Evolutionary conservation across 1,284 basidiomycete species (phyloP), one percentile per base, ranked within the genome.

Genomic region (Fomitiporia mediterranea): DNA sequence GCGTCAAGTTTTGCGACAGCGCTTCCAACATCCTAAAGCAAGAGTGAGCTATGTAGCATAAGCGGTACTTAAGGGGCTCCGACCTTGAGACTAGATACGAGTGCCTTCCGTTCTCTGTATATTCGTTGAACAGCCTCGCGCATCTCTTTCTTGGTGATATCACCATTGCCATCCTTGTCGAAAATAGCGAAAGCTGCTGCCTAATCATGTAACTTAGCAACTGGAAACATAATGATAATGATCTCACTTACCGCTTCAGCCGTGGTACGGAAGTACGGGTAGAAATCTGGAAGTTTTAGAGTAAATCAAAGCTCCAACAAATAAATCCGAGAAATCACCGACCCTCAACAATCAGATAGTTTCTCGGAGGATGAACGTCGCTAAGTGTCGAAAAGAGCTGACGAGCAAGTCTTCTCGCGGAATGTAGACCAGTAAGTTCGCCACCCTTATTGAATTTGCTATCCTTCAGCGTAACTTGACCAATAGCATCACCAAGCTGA

Each of bases 151-250:
- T 84, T 90, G 15, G 76, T 79, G 56, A 93, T 89, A 64, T 92
- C 89, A 7, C 89, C 91, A 64, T 93, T 93, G 13, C 79, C 82
- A 66, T 93, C 91, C 65, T 87, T 87, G 67, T 93, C 91, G 60
- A 93, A 93, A 4, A 91, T 64, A 17, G 74, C 72, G 63, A 93
- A 93, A 1, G 89, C 90, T 25, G 80, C 78, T 58, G 82, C 78
- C 82, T 86, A 63, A 8, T 51, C 50, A 42, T 19, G 8, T 25
- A 3, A 2, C 11, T 28, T 50, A 63, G 35, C n/a, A 63, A 28
- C 58, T 51, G 34, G 50, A 49, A 27, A 37, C 52, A 44, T 8
- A n/a, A 30, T 38, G 2, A 11, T 43, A 46, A 44, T 25, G 27
- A 21, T 6, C 11, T 44, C 73, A n/a, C 82, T 66, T 61, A 85